Base-by-base conservation (phyloP, 495 filamentous ascomycete species). In the Hypoxylon rickii region DNA sequence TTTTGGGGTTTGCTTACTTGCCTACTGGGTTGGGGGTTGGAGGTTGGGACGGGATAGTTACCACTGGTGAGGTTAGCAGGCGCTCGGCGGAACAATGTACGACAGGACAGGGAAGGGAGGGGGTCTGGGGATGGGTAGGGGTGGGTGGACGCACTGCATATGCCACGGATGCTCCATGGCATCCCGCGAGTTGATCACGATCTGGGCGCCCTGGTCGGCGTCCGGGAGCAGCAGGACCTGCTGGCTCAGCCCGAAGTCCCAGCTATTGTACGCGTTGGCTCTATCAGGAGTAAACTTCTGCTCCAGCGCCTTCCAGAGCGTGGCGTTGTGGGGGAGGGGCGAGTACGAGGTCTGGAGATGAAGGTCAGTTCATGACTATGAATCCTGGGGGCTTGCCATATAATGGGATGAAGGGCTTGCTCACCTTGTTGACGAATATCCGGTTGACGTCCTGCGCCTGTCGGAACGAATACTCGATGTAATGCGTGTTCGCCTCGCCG, bases 111-210 rank as follows among this genome's bases (percentile, higher is more conserved):
- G n/a, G n/a, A n/a, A n/a, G n/a, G n/a, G n/a, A n/a, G n/a, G n/a
- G n/a, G n/a, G n/a, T 29, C 10, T 29, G 24, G 24, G 24, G 24
- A 29, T 29, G 10, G 24, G 34, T 18, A 29, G 2, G 39, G 29
- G 15, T n/a, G 11, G 10, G 12, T 36, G 24, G 16, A 51, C 64
- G 61, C 11, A 70, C 67, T 70, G 67, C 41, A 70, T 50, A 29
- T 70, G 67, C 61, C 64, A 70, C n/a, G 67, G 67, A 39, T 70
- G 67, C 39, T 70, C 64, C 67, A 70, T 70, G 18, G 76, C 78
- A 67, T 91, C 90, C 57, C 82, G 70, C 55, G 88, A 76, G 53
- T 89, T 84, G 24, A 89, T 83, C 21, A 90, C 73, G 16, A 91
- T 64, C 22, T 75, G 76, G 40, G 88, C 87, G 29, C 87, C 86